Conservation (phyloP, 2,329 filamentous ascomycete species). For the Periconia sp. region DNA sequence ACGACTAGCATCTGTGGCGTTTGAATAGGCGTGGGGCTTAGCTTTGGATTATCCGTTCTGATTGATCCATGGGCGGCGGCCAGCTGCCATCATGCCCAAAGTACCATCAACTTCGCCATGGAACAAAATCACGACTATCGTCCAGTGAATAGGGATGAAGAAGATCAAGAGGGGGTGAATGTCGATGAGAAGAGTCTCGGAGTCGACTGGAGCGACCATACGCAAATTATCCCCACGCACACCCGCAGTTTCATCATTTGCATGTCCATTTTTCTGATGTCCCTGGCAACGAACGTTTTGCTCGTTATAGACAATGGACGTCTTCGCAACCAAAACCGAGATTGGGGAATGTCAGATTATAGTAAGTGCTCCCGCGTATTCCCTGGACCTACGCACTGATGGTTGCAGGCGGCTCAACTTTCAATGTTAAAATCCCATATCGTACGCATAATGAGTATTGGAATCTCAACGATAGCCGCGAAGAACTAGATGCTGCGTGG, state of each 20-base stretch:
- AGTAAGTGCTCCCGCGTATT: conserved; percentile 18
- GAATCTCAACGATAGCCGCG: conserved; percentile 30
- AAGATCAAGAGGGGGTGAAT: conserved; percentile 17
- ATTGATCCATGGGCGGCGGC: not conserved
- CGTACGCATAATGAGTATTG: conserved; percentile 33
- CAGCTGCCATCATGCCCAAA: not conserved
- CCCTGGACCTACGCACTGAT: too few relatives aligned
- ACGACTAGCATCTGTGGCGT: not conserved
- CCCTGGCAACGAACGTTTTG: conserved; percentile 31
- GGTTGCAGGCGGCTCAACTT: conserved; percentile 23
- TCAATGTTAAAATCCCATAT: conserved; percentile 29
- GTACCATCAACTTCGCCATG: conserved; percentile 13
- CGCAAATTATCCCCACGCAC: conserved; percentile 29
- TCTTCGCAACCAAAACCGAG: conserved; percentile 15
- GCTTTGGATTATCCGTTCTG: not conserved
- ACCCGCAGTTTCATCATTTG: conserved; percentile 28
- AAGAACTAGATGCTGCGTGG: conserved; percentile 34
- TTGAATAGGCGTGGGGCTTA: not conserved
- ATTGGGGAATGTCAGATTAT: conserved; percentile 23
- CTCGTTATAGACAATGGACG: conserved; percentile 29
- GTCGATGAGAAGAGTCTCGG: conserved; percentile 24
- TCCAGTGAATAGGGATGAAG: conserved; percentile 20
- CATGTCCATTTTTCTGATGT: conserved; percentile 31
- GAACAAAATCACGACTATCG: conserved; percentile 27
- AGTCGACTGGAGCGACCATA: conserved; percentile 26